Percentiles rank a stretch among this genome's conserved stretches.
Conservation (phyloP, 148 eudicot genomes). For the Persicaria tinctoria region DNA sequence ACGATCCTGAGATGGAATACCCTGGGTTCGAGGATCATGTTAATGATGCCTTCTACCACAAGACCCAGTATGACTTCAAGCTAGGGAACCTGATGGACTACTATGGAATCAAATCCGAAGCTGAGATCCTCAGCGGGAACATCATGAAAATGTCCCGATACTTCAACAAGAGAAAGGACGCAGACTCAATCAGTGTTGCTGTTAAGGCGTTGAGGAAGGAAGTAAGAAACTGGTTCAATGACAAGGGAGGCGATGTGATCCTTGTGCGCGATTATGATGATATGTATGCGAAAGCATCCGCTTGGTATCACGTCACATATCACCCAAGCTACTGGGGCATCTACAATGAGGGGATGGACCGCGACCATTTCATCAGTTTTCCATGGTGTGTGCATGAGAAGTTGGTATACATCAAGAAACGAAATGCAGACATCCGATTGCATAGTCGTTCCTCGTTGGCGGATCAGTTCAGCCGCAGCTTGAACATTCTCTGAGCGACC, state of each 20-base stretch:
- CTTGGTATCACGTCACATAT: constrained; percentile 63
- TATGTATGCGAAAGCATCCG: constrained; percentile 47
- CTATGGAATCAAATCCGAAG: constrained; percentile 42
- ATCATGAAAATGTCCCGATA: constrained; percentile 36
- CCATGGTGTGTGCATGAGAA: constrained; percentile 59
- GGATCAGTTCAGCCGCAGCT: constrained; percentile 11
- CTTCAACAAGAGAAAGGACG: constrained; percentile 35
- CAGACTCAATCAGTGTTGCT: constrained; percentile 32
- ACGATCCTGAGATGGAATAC: constrained; percentile 36
- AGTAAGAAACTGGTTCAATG: constrained; percentile 33
- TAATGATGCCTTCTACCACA: constrained; percentile 29
- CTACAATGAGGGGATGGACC: constrained; percentile 31
- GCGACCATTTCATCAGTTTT: constrained; percentile 47
- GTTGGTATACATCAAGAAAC: constrained; percentile 42
- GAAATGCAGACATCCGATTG: constrained; percentile 7
- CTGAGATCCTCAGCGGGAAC: constrained; percentile 40
- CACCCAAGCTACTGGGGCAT: constrained; percentile 36
- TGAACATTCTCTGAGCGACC: constrained; percentile 15
- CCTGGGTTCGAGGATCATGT: constrained; percentile 33
- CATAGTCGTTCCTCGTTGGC: constrained; percentile 16
- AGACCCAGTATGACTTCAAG: constrained; percentile 34
- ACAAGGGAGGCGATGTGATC: constrained; percentile 1
- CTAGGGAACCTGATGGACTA: constrained; percentile 40
- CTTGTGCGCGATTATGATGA: constrained; percentile 1
- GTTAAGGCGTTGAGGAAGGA: constrained; percentile 36